Evolutionary conservation across 2,329 filamentous ascomycete species (phyloP), one percentile per base, ranked within the genome.

Genomic region (Hymenoscyphus infarciens): DNA sequence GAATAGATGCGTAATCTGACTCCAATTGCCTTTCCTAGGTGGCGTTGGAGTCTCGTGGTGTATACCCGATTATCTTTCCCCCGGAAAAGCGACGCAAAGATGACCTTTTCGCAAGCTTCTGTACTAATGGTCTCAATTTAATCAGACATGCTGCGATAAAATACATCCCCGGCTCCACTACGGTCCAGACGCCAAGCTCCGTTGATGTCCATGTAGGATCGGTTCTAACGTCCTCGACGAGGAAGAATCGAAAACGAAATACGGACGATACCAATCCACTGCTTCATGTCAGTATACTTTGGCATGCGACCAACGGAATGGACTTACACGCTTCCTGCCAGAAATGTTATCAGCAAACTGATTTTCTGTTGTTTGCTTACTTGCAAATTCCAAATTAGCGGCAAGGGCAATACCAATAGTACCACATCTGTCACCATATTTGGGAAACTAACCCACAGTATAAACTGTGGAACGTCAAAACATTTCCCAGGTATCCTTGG

Each of bases 371-470:
- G 35, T 39, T 10, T 29, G 6, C 13, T 15, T 29, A 25, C 22
- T 27, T 59, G 57, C 15, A 59, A 35, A 8, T 31, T 31, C n/a
- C 13, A 27, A 19, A 59, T 35, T n/a, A 31, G 10, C 15, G 38
- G 57, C 25, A 59, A 39, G 7, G 57, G 57, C 10, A 59, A 25
- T 29, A 59, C 49, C 8, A 59, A n/a, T 10, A 59, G 45, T 8
- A 31, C 16, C 8, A 59, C 7, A 31, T 59, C 57, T 10, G 38
- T 59, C 19, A 35, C 35, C 15, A 59, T 31, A 52, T 59, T 59
- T 16, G 57, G 57, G 27, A 52, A 15, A 7, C 19, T 5, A 11
- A 35, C 33, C n/a, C 57, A 27, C 5, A 8, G n/a, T 8, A 29
- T 52, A 31, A 25, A 52, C 4, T 35, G 25, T 10, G 31, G 10